These are phyloP conservation scores for Ustilago hordei DNA, from an alignment of 1,284 basidiomycete species.

Conservation along the genomic window DNA sequence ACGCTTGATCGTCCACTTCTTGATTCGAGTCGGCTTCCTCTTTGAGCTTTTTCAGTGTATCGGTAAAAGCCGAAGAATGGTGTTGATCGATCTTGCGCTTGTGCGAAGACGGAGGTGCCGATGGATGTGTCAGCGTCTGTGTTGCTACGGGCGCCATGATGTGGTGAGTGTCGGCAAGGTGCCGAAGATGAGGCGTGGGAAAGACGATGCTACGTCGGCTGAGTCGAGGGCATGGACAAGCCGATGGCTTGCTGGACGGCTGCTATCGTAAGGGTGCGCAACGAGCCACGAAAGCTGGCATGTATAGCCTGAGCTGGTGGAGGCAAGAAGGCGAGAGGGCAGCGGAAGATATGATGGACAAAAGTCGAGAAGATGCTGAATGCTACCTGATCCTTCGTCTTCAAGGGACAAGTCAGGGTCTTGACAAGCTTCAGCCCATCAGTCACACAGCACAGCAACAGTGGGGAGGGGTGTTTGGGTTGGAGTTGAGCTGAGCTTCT, in stretches of 20 bases:
- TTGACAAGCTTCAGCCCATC: not conserved
- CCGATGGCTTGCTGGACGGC: not conserved
- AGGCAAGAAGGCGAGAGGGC: not conserved
- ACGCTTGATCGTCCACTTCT: constrained; percentile 47
- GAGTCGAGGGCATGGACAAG: not conserved
- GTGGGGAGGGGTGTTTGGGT: constrained; percentile 1
- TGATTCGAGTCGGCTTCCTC: constrained; percentile 49
- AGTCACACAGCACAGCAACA: constrained; percentile 3
- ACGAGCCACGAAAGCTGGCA: not conserved
- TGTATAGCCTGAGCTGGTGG: not conserved
- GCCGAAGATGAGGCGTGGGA: constrained; percentile 8
- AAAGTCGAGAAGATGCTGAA: not conserved
- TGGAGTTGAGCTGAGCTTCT: constrained; percentile 3
- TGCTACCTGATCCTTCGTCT: not conserved
- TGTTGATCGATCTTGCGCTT: constrained; percentile 53
- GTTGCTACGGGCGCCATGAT: constrained; percentile 52
- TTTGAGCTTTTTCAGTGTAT: constrained; percentile 59
- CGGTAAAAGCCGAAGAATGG: constrained; percentile 54
- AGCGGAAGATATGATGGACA: not conserved
- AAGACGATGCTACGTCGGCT: not conserved
- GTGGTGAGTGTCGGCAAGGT: constrained; percentile 7
- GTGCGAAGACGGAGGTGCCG: constrained; percentile 28
- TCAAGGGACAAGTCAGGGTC: constrained; percentile 15
- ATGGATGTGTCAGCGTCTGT: constrained; percentile 31
- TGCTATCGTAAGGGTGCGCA: not conserved